Percentiles rank a stretch among this genome's conserved stretches.
Conservation (phyloP, 164 flowering plant genomes). For the Paratinospora sagittata region DNA sequence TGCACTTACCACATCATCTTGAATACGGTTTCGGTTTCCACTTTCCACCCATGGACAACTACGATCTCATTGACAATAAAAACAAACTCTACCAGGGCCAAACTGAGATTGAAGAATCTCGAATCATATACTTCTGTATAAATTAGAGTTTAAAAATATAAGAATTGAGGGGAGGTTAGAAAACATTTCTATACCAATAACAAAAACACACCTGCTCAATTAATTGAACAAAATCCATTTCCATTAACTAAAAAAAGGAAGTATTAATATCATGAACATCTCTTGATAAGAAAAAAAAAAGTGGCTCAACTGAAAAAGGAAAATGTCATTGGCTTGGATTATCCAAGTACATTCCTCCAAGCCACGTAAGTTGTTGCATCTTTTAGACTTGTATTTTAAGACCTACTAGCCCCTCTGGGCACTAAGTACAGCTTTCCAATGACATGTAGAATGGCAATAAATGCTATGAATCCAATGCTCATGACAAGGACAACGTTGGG, state of each 20-base stretch:
- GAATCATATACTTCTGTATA: too few relatives aligned
- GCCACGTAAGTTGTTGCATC: not conserved
- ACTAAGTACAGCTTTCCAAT: constrained; percentile 73
- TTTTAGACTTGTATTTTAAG: not conserved
- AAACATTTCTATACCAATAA: too few relatives aligned
- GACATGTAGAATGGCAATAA: constrained; percentile 77
- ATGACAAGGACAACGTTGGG: constrained; percentile 78
- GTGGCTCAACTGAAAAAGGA: too few relatives aligned
- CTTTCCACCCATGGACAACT: too few relatives aligned
- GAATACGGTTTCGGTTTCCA: too few relatives aligned
- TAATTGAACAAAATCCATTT: not conserved
- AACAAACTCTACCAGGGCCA: too few relatives aligned
- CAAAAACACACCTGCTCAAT: not conserved
- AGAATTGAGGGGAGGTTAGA: too few relatives aligned
- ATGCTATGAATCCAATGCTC: constrained; percentile 86
- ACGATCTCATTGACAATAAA: too few relatives aligned
- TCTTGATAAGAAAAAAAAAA: not conserved
- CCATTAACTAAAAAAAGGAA: not conserved
- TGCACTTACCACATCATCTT: too few relatives aligned
- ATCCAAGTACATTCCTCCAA: not conserved
- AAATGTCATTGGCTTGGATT: not conserved
- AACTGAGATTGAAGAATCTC: too few relatives aligned
- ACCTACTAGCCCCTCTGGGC: constrained; percentile 31
- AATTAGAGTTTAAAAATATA: too few relatives aligned
- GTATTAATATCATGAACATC: not conserved